These are phyloP conservation scores for Dipteronia dyeriana DNA, from an alignment of 345 rosid genomes.

Conservation along the genomic window DNA sequence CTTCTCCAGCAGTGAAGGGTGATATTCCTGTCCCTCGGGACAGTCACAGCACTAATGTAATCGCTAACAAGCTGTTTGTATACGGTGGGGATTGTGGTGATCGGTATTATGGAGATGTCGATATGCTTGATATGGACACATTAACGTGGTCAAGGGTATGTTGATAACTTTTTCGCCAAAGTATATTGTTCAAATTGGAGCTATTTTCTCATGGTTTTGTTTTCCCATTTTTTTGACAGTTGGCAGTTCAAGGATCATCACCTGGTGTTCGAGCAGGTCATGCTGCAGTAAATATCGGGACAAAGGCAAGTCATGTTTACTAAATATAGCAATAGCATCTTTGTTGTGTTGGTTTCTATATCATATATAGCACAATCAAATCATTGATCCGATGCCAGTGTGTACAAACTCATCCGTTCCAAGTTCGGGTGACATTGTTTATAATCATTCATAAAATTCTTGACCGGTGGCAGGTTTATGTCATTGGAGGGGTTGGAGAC, in stretches of 20 bases:
- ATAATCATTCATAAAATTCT: neutral
- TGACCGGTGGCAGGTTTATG: conserved; percentile 45
- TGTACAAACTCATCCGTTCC: no score
- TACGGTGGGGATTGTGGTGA: conserved; percentile 81
- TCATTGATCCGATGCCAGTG: neutral
- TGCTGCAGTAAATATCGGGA: conserved; percentile 55
- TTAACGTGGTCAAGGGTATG: conserved; percentile 66
- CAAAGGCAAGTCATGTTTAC: conserved; percentile 43
- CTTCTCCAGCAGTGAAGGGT: conserved; percentile 54
- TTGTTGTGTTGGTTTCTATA: neutral
- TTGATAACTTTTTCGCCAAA: neutral
- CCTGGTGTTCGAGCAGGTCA: conserved; percentile 81
- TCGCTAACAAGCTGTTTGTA: conserved; percentile 51
- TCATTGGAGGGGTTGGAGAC: conserved; percentile 78
- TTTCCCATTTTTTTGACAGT: conserved; percentile 33
- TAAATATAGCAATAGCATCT: neutral
- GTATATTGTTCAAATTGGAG: neutral
- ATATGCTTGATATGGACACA: conserved; percentile 49
- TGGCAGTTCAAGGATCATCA: conserved; percentile 48
- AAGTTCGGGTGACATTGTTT: neutral
- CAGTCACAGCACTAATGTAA: conserved; percentile 61
- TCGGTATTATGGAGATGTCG: conserved; percentile 63
- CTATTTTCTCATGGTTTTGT: neutral
- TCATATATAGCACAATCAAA: neutral
- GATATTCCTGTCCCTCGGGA: conserved; percentile 69